phyloP scores from a whole-genome alignment of 106 monocot genomes.

The Allium fistulosum region DNA sequence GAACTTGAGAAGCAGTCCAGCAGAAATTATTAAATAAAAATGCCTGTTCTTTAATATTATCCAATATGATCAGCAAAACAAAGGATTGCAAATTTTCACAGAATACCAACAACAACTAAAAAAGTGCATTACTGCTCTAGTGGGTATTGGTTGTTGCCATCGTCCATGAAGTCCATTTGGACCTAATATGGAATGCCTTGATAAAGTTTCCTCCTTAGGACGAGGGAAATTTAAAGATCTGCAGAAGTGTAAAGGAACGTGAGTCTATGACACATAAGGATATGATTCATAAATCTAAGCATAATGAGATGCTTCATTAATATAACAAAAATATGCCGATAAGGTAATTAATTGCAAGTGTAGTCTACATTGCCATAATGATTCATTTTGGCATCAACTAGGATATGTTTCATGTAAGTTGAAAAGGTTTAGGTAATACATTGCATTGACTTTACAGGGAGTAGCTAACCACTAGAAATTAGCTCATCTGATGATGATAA shows the following conservation, averaged over 20 bases:
- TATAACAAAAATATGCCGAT: not conserved
- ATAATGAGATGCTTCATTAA: not conserved
- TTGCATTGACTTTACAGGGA: no score
- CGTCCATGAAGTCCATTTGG: slow-evolving; percentile 91
- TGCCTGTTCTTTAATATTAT: no score
- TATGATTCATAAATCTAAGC: not conserved
- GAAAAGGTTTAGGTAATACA: no score
- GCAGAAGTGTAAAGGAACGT: slow-evolving; percentile 16
- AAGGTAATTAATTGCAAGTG: not conserved
- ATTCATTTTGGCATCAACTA: not conserved
- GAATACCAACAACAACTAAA: not conserved
- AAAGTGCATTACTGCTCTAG: slow-evolving; percentile 44
- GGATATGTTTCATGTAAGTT: not conserved
- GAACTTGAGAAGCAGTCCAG: no score
- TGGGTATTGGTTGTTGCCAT: slow-evolving; percentile 49
- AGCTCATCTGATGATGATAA: no score
- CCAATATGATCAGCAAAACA: no score
- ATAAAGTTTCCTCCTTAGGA: slow-evolving; percentile 82
- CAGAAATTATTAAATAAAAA: no score
- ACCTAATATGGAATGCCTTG: slow-evolving; percentile 86
- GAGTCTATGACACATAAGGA: not conserved
- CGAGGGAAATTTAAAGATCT: slow-evolving; percentile 58
- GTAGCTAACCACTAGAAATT: no score
- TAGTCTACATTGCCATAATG: no score
- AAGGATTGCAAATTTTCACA: not conserved